Conservation (phyloP, 2,329 filamentous ascomycete genomes). For the Cladosporium cucumerinum region DNA sequence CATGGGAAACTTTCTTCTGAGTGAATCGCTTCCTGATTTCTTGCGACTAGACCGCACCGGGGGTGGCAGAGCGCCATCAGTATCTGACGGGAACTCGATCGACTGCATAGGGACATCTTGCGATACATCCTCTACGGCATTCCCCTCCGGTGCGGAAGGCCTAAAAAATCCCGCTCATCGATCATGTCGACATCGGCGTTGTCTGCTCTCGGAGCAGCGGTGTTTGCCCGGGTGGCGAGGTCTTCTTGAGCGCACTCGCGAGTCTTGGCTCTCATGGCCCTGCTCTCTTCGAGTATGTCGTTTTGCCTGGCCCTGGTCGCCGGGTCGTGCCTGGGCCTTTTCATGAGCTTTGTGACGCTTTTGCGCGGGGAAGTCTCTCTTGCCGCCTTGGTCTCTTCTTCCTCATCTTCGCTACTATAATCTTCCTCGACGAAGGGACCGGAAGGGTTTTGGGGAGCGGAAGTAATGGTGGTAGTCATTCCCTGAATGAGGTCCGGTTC, state of each 20-base stretch:
- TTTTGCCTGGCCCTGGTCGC: background rate
- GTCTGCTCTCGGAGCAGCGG: background rate
- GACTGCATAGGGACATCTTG: conserved; percentile 2
- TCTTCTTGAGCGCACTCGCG: background rate
- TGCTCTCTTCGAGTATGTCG: background rate
- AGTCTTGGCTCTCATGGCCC: background rate
- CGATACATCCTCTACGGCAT: conserved; percentile 2
- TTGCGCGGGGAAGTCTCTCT: background rate
- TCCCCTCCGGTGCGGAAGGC: conserved; percentile 7
- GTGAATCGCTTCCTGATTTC: background rate
- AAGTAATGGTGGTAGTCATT: background rate
- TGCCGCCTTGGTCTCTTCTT: background rate
- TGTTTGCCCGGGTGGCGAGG: background rate
- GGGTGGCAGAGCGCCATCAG: background rate
- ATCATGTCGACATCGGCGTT: background rate
- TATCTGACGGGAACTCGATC: conserved; percentile 1
- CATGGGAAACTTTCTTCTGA: background rate
- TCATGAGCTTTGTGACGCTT: background rate
- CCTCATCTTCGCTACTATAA: background rate
- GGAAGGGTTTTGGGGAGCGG: background rate
- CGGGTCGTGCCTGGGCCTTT: background rate
- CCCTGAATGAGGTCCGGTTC: background rate
- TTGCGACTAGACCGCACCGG: conserved; percentile 1
- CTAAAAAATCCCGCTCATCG: conserved; percentile 13
- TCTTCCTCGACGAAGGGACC: background rate